Conservation (phyloP, 805 yeast genomes). For the Pichia paraexigua region DNA sequence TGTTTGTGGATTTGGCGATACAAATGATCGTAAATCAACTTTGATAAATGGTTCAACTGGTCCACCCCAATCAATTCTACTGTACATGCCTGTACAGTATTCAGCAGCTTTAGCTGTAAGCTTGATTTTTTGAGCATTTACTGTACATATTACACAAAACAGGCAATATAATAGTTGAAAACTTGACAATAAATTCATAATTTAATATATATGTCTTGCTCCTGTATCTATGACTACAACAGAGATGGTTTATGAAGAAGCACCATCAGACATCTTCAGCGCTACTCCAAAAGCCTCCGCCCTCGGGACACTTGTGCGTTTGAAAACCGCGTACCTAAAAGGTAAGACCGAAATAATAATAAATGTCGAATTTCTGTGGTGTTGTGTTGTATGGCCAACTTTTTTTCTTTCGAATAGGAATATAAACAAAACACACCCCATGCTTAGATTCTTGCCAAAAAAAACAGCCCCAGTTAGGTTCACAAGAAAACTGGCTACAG, state of each 20-base stretch:
- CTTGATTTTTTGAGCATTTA: conserved; percentile 36
- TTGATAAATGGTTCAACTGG: conserved; percentile 52
- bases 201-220: neutral
- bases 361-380: too few species aligned
- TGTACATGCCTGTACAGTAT: conserved; percentile 85
- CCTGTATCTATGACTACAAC: neutral
- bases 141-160: conserved; percentile 6
- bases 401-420: neutral
- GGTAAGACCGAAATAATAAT: neutral
- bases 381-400: too few species aligned
- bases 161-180: neutral
- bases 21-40: conserved; percentile 33
- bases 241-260: neutral
- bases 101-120: conserved; percentile 50
- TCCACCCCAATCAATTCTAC: conserved; percentile 85
- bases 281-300: neutral
- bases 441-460: neutral
- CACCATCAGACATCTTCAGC: neutral
- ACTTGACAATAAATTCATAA: neutral
- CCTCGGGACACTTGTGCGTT: neutral
- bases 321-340: neutral
- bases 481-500: conserved; percentile 7
- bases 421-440: neutral
- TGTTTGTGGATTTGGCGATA: conserved; percentile 27
- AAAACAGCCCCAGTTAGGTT: neutral